phyloP scores from a whole-genome alignment of 2,329 filamentous ascomycete genomes.

The Fusarium haematococcum region DNA sequence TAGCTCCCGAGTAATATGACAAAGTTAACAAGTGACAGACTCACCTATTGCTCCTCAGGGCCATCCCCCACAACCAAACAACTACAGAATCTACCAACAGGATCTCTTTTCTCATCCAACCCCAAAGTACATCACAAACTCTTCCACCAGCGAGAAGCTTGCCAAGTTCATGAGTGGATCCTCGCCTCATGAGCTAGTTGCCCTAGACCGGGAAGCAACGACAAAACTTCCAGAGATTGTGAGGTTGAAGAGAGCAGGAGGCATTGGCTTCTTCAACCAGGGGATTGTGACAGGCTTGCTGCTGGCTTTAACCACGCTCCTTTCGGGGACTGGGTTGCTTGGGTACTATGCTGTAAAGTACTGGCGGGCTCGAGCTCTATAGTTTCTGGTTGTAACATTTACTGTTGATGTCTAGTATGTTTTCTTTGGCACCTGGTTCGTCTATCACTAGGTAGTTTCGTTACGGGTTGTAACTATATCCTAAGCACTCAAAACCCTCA shows the following conservation, averaged over 20 bases:
- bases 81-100: slow-evolving; percentile 5
- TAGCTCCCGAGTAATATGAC: rapidly evolving
- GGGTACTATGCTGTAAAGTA: slow-evolving; percentile 23
- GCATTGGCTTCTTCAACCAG: slow-evolving; percentile 30
- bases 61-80: background rate
- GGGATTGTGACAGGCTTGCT: slow-evolving; percentile 31
- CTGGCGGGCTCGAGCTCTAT: background rate
- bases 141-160: background rate
- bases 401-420: background rate
- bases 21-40: background rate
- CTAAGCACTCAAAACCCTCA: background rate
- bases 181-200: background rate
- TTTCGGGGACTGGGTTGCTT: slow-evolving; percentile 17
- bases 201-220: slow-evolving; percentile 9
- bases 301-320: slow-evolving; percentile 12
- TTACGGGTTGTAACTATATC: background rate
- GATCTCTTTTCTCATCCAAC: slow-evolving; percentile 15
- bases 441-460: background rate
- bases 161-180: background rate
- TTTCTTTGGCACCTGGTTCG: background rate
- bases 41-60: slow-evolving; percentile 12
- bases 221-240: slow-evolving; percentile 17
- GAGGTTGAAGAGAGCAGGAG: slow-evolving; percentile 9
- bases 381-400: background rate
- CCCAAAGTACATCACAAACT: slow-evolving; percentile 20